Base-by-base conservation (phyloP, 805 yeast species). In the Crinitomyces ghanaensis region DNA sequence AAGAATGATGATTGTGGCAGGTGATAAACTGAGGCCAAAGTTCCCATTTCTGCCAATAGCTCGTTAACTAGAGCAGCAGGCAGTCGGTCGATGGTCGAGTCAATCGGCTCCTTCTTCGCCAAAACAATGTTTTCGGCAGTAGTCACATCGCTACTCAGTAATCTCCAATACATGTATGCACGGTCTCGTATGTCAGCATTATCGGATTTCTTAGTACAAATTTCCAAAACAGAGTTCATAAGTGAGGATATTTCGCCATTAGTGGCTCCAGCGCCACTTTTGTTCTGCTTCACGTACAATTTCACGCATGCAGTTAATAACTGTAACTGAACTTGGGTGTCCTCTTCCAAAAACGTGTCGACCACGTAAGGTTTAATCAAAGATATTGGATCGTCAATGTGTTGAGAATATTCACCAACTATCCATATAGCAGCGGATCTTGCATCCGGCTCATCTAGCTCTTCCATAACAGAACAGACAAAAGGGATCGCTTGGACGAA, bases 151-250 rank as follows among this genome's bases (percentile, higher is more conserved):
- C 84, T 74, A 2, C 93, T 73, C 7, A 86, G 57, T 28, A 86
- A 54, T 35, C 94, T 68, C 94, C 94, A 83, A 59, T 86, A 86
- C 46, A 84, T 76, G 50, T 66, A 81, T 0, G 91, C 95, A 30
- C 95, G 59, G 49, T 83, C 93, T 41, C 95, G 66, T 12, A 85
- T 57, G 57, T 86, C 97, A 0, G 95, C 95, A 48, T 85, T 79
- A 45, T 77, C 77, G 7, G 66, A 65, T 23, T 77, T 78, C 43
- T 81, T 86, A 0, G 94, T 82, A 16, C 84, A 80, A 43, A 64
- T 60, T 51, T 74, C 76, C 39, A 86, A 57, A 1, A 79, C 56
- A 50, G 82, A 94, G 77, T 39, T 95, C 82, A 65, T 86, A 81
- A 53, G 76, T 16, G 65, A 64, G 33, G 80, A 57, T n/a, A n/a